phyloP scores from a whole-genome alignment of 495 filamentous ascomycete genomes.

The Trichodelitschia bisporula region DNA sequence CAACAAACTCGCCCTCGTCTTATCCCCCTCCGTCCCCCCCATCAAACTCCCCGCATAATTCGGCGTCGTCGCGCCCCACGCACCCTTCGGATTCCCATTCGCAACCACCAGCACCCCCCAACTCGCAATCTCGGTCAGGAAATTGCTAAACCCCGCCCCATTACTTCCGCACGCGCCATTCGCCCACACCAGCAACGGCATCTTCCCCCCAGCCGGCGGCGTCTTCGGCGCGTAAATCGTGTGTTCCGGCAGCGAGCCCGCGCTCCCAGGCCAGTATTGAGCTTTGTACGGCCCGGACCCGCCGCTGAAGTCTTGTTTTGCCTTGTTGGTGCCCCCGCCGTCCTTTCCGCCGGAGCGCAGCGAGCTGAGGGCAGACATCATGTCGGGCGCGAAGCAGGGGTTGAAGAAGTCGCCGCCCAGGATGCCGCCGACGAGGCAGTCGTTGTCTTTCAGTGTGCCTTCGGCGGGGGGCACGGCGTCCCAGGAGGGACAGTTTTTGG shows the following conservation, averaged over 20 bases:
- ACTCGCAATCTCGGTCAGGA: conserved; percentile 1
- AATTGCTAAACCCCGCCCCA: neutral
- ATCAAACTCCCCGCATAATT: no score
- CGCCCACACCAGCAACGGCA: neutral
- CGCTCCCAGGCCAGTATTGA: neutral
- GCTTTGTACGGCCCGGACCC: neutral
- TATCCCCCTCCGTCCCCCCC: neutral
- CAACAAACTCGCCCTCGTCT: neutral
- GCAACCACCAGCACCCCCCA: neutral
- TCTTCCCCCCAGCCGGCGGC: neutral
- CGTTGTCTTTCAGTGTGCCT: conserved; percentile 1
- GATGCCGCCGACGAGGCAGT: neutral
- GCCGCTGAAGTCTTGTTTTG: neutral
- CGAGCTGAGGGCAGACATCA: neutral
- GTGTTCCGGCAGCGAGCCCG: neutral
- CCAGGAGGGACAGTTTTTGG: neutral
- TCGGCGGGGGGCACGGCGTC: neutral
- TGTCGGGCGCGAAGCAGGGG: neutral
- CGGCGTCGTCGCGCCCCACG: neutral
- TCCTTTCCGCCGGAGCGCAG: neutral
- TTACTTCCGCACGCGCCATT: neutral
- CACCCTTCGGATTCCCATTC: neutral
- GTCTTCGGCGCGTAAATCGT: neutral
- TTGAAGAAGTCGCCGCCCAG: neutral
- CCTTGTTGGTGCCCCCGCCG: no score